phyloP scores from a whole-genome alignment of 1,284 basidiomycete species.

The Malassezia caprae region DNA sequence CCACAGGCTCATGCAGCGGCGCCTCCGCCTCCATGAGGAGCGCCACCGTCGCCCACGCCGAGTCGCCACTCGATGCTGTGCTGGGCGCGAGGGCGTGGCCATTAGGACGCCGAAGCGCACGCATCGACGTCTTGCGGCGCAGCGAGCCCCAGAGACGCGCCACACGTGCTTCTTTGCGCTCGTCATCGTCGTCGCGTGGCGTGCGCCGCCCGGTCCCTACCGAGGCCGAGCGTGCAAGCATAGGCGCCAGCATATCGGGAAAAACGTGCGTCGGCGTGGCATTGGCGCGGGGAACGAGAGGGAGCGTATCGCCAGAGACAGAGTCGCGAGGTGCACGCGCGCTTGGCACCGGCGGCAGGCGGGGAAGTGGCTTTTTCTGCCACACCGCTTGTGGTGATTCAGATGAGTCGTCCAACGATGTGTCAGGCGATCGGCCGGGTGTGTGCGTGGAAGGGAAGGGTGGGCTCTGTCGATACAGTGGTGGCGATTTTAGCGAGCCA shows the following conservation, averaged over 20 bases:
- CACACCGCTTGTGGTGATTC: background rate
- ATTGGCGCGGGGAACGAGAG: background rate
- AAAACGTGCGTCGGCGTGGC: background rate
- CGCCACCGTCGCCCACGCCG: background rate
- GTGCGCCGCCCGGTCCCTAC: background rate
- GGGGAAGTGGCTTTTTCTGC: background rate
- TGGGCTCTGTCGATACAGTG: background rate
- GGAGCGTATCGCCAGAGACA: background rate
- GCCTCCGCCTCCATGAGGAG: background rate
- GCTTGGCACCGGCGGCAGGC: background rate
- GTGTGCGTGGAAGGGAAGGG: background rate
- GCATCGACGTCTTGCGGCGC: conserved; percentile 18
- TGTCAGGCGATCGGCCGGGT: background rate
- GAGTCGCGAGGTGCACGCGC: background rate
- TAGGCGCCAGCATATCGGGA: background rate
- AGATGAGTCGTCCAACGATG: background rate
- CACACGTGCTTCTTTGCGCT: conserved; percentile 3
- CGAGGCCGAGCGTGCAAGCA: background rate
- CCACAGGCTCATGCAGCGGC: background rate
- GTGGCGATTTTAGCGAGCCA: background rate
- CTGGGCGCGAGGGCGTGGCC: background rate
- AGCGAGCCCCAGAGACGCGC: conserved; percentile 17
- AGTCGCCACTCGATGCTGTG: background rate
- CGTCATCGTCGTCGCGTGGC: background rate
- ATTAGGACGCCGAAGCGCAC: background rate